A percentile compares a stretch with the other conserved stretches of the same genome.
phyloP scores from a whole-genome alignment of 495 filamentous ascomycete species.

The Tuber indicum region DNA sequence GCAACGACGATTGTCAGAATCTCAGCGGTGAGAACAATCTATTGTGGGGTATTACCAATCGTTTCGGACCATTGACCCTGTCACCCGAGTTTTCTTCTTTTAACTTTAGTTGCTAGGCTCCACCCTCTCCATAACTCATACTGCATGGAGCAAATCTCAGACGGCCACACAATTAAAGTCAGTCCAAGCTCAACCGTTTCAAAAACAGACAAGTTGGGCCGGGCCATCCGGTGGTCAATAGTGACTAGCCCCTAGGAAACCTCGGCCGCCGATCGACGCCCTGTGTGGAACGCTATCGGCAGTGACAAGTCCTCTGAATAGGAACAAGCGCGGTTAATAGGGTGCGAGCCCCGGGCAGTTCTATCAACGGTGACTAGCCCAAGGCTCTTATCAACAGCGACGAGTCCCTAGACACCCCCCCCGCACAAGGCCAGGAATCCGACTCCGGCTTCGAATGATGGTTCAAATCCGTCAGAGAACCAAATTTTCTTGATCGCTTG shows the following conservation, averaged over 20 bases:
- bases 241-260: not conserved
- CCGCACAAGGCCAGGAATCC: not conserved
- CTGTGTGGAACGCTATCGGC: not conserved
- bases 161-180: not conserved
- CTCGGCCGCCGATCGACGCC: not conserved
- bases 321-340: not conserved
- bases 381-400: not conserved
- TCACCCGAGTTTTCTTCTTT: slow-evolving; percentile 4
- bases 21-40: not conserved
- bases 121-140: not conserved
- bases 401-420: not conserved
- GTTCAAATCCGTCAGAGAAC: not conserved
- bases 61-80: not conserved
- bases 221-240: not conserved
- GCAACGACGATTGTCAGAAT: not conserved
- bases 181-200: not conserved
- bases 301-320: not conserved
- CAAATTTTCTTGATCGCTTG: slow-evolving; percentile 3
- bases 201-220: not conserved
- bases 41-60: not conserved
- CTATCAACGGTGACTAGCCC: not conserved
- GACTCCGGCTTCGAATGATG: not conserved
- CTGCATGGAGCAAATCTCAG: not conserved
- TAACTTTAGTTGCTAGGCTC: not conserved
- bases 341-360: not conserved